A percentile compares a stretch with the other conserved stretches of the same genome.
These are phyloP conservation scores for Raddia guianensis DNA, from an alignment of 176 grass and related monocot genomes.

Conservation along the genomic window DNA sequence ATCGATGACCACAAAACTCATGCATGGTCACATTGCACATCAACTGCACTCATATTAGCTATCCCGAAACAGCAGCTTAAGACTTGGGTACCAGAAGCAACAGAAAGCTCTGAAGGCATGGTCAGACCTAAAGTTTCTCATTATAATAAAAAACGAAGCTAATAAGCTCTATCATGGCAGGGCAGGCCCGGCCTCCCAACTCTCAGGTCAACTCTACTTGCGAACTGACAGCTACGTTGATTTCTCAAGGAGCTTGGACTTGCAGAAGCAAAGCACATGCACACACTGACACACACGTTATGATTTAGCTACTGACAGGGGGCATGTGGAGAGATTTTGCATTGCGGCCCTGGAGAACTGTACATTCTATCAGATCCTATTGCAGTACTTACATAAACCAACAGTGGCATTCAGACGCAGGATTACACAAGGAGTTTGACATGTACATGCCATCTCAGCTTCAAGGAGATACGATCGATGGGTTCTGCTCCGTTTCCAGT, in stretches of 20 bases:
- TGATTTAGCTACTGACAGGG: not conserved
- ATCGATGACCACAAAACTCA: not conserved
- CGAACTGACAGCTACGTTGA: not conserved
- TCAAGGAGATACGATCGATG: slow-evolving; percentile 49
- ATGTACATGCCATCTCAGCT: slow-evolving; percentile 43
- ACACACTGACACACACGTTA: not conserved
- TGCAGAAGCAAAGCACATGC: not conserved
- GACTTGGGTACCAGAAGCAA: not conserved
- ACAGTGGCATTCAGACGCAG: not conserved
- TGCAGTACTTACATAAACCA: slow-evolving; percentile 34
- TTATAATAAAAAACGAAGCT: not conserved
- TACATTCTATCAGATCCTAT: slow-evolving; percentile 45
- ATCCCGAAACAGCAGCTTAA: not conserved
- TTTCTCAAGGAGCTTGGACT: not conserved
- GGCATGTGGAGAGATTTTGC: slow-evolving; percentile 7
- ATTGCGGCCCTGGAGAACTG: slow-evolving; percentile 16
- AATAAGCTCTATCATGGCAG: not conserved
- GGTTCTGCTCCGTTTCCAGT: slow-evolving; percentile 42
- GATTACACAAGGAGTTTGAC: slow-evolving; percentile 8
- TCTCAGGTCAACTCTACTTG: slow-evolving; percentile 18
- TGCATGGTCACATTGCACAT: not conserved
- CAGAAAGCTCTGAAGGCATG: not conserved
- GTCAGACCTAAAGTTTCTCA: not conserved
- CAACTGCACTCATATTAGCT: not conserved
- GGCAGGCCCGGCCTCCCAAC: not conserved